Conservation (phyloP, 73 alveolate genomes). For the Effrenium voratum region DNA sequence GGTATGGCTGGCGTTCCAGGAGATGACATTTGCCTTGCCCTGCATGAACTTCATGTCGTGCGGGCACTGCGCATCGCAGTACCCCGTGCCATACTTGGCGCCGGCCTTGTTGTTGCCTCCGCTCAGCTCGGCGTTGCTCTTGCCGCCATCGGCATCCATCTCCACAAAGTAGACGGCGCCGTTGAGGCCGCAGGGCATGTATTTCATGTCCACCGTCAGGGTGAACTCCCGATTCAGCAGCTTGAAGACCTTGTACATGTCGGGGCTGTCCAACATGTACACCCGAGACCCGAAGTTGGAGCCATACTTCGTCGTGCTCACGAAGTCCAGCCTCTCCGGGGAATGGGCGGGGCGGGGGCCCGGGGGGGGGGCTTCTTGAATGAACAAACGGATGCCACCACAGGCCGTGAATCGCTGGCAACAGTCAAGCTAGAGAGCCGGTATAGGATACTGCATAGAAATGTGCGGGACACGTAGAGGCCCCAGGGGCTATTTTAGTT, state of each 20-base stretch:
- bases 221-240: conserved; percentile 94
- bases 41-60: conserved; percentile 95
- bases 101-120: conserved; percentile 93
- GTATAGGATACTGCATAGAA: too few species aligned
- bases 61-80: conserved; percentile 94
- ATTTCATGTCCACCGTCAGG: conserved; percentile 92
- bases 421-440: too few species aligned
- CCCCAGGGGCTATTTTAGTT: too few species aligned
- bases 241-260: conserved; percentile 63
- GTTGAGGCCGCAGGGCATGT: conserved; percentile 95
- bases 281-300: conserved; percentile 73
- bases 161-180: conserved; percentile 95
- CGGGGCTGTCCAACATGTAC: conserved; percentile 74
- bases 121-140: conserved; percentile 22
- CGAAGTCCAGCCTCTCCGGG: conserved; percentile 59
- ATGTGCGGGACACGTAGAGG: too few species aligned
- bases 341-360: too few species aligned
- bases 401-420: too few species aligned
- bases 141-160: conserved; percentile 95
- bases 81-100: conserved; percentile 95
- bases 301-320: conserved; percentile 76
- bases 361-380: too few species aligned
- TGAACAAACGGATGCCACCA: too few species aligned
- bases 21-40: conserved; percentile 92
- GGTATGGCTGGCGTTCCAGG: conserved; percentile 85